Evolutionary conservation across 306 rosid species (phyloP), one percentile per base, ranked within the genome.

Genomic region (Corylus avellana): DNA sequence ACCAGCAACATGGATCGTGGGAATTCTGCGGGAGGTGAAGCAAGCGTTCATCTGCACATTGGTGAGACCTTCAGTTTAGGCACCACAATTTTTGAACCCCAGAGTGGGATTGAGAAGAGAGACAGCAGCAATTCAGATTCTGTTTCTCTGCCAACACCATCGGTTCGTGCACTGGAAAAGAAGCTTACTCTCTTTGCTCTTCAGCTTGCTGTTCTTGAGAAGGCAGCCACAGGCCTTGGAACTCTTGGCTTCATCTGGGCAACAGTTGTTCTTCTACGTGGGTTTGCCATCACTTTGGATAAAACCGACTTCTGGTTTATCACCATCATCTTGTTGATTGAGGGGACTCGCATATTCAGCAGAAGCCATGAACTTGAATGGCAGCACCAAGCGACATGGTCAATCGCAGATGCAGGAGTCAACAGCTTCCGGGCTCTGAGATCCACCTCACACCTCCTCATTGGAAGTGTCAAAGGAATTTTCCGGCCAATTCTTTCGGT

Each of bases 341-440:
- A 96, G 72, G 99, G 99, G 32, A 80, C 98, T 27, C 76, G 99
- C 56, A 89, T 96, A 47, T 93, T 96, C 86, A 96, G 99, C 89
- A 83, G 99, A 56, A 96, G 99, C 32, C 99, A 88, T 51, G 99
- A 96, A 82, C 96, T 96, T 55, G 98, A 96, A 75, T 96, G 99
- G 98, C 99, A 96, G 68, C 99, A 93, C 80, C 97, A 93, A 81
- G 89, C 98, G 32, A 96, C 98, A 37, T 91, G 97, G 98, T 89
- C 99, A 35, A 67, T 93, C 13, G 59, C 94, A 25, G 97, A 85
- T 37, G 91, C 81, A 4, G 97, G 98, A 48, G 81, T 91, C 75
- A 87, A 82, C 44, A 90, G 98, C 64, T 92, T 88, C 64, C 74
- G 89, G 2, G 87, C 82, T 12, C 56, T 94, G 82, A 88, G 80